Evolutionary conservation across 2,329 filamentous ascomycete species (phyloP).

Genomic region (Colletotrichum camelliae): DNA sequence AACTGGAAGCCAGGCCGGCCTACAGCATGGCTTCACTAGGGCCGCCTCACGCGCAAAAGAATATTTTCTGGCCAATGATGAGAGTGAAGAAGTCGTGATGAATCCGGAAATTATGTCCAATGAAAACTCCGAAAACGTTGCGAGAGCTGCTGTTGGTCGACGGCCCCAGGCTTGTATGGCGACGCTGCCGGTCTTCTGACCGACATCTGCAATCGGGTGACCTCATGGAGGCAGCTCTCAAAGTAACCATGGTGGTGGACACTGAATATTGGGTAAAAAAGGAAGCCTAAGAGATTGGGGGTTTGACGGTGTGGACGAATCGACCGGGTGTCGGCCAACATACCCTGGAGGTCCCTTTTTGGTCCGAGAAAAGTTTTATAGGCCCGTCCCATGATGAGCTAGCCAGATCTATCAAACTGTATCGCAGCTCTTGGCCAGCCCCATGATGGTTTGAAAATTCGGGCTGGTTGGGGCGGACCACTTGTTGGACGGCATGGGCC

Average conservation of each 20-base stretch:
- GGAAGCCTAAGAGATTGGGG: background rate
- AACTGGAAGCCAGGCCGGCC: slow-evolving; percentile 49
- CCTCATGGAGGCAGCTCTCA: background rate
- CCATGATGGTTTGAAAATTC: background rate
- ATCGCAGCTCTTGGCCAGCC: background rate
- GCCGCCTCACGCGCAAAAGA: slow-evolving; percentile 31
- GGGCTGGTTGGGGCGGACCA: background rate
- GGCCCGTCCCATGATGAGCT: slow-evolving; percentile 13
- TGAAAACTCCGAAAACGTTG: slow-evolving; percentile 28
- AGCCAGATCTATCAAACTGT: slow-evolving; percentile 13
- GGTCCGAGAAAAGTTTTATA: background rate
- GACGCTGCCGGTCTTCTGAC: background rate
- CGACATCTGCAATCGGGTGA: background rate
- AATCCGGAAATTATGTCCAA: slow-evolving; percentile 43
- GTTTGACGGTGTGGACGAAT: background rate
- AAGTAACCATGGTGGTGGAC: background rate
- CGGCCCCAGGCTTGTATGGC: background rate
- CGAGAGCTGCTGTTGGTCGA: slow-evolving; percentile 34
- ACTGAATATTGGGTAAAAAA: background rate
- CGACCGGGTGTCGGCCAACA: background rate
- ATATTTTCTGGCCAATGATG: slow-evolving; percentile 46
- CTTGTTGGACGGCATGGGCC: background rate
- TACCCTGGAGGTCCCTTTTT: background rate
- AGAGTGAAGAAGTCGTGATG: slow-evolving; percentile 30
- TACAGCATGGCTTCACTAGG: slow-evolving; percentile 43